A percentile compares a stretch with the other conserved stretches of the same genome.
Conservation (phyloP, 2,329 filamentous ascomycete genomes). For the Aurifilum marmelostoma region DNA sequence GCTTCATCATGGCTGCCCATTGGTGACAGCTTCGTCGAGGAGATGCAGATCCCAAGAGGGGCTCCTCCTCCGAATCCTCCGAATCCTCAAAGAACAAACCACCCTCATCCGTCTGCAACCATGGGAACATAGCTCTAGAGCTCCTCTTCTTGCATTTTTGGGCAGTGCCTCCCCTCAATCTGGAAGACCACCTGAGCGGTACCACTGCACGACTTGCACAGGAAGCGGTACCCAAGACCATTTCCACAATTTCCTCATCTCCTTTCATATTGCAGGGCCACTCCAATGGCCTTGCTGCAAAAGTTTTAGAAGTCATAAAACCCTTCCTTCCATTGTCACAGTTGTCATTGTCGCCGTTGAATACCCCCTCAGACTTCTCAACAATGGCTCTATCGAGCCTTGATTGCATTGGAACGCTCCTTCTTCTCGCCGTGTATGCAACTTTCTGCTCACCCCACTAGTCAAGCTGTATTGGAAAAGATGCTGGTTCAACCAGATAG, state of each 20-base stretch:
- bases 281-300: not conserved
- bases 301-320: not conserved
- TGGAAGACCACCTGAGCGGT: not conserved
- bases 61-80: not conserved
- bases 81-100: not conserved
- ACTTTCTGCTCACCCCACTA: conserved; percentile 3
- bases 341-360: not conserved
- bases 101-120: conserved; percentile 2
- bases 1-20: not conserved
- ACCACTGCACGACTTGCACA: not conserved
- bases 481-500: conserved; percentile 21
- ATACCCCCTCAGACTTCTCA: not conserved
- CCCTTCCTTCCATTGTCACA: not conserved
- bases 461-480: not conserved
- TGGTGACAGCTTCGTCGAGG: not conserved
- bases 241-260: not conserved
- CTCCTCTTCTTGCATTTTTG: conserved; percentile 11
- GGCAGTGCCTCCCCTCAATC: conserved; percentile 1
- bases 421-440: not conserved
- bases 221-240: not conserved
- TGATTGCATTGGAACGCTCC: not conserved
- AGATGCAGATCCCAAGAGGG: conserved; percentile 2
- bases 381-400: not conserved
- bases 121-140: not conserved
- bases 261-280: not conserved